These are phyloP conservation scores for Hymenoscyphus occultus DNA, from an alignment of 2,329 filamentous ascomycete genomes.

Conservation along the genomic window DNA sequence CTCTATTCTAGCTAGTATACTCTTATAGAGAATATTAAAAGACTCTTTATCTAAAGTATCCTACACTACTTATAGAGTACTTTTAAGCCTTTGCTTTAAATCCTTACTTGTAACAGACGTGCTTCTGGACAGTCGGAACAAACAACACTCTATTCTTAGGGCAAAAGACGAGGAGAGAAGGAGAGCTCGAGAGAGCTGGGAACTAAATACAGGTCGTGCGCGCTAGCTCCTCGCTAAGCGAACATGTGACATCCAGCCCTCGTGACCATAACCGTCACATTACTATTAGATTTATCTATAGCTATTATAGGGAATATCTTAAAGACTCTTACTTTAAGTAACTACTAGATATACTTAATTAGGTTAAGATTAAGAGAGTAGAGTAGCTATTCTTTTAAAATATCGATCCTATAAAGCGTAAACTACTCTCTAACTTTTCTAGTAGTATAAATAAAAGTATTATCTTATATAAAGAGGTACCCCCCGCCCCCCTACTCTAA, in stretches of 20 bases:
- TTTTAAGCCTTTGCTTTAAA: neutral
- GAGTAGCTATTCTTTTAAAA: conserved; percentile 48
- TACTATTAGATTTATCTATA: neutral
- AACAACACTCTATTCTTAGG: too few species aligned
- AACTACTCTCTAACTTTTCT: neutral
- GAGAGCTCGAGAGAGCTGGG: too few species aligned
- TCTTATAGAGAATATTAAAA: neutral
- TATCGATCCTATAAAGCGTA: neutral
- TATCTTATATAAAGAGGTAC: neutral
- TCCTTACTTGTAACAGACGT: too few species aligned
- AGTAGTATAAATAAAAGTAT: too few species aligned
- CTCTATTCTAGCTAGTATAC: neutral
- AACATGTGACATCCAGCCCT: too few species aligned
- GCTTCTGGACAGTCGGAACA: too few species aligned
- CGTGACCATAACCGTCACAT: too few species aligned
- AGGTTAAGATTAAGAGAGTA: conserved; percentile 12
- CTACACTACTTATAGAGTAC: neutral
- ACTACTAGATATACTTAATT: conserved; percentile 31
- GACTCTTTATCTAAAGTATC: neutral
- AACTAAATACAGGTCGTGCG: too few species aligned
- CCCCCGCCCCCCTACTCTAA: too few species aligned
- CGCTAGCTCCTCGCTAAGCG: too few species aligned
- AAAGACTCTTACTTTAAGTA: neutral
- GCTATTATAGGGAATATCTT: neutral
- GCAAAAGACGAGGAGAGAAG: too few species aligned